A percentile compares a stretch with the other conserved stretches of the same genome.
Conservation (phyloP, 768 basidiomycete species). For the Naematelia aurantialba region DNA sequence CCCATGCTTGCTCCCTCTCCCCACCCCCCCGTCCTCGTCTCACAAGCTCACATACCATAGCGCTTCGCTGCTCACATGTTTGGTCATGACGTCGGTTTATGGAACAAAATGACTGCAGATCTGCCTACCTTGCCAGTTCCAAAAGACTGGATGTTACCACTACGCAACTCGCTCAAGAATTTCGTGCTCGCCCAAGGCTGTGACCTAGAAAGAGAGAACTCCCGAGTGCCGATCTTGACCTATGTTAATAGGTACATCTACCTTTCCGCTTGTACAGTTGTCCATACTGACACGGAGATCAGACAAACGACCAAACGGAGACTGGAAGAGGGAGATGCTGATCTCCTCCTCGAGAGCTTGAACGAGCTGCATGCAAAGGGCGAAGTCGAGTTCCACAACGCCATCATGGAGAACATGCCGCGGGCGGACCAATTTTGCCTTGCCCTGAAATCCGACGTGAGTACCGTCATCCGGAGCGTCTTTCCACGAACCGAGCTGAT, state of each 20-base stretch:
- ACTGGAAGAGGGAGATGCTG: slow-evolving; percentile 18
- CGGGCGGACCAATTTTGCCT: slow-evolving; percentile 19
- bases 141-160: slow-evolving; percentile 31
- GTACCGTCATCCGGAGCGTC: slow-evolving; percentile 1
- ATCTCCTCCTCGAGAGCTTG: slow-evolving; percentile 17
- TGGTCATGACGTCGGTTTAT: slow-evolving; percentile 13
- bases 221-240: slow-evolving; percentile 26
- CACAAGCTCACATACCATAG: slow-evolving; percentile 11
- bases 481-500: background rate
- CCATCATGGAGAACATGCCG: slow-evolving; percentile 27
- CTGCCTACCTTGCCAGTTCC: slow-evolving; percentile 17
- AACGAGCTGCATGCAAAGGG: slow-evolving; percentile 22
- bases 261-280: background rate
- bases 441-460: slow-evolving; percentile 26
- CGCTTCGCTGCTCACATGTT: slow-evolving; percentile 26
- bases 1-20: no score
- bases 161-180: slow-evolving; percentile 12
- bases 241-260: slow-evolving; percentile 26
- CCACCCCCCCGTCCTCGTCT: no score
- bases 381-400: slow-evolving; percentile 27
- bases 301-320: slow-evolving; percentile 31
- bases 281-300: no score
- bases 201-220: slow-evolving; percentile 8
- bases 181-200: slow-evolving; percentile 16
- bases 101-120: slow-evolving; percentile 40